Evolutionary conservation across 2,329 filamentous ascomycete genomes (phyloP), one percentile per base, ranked within the genome.

Genomic region (Trichophyton mentagrophytes): DNA sequence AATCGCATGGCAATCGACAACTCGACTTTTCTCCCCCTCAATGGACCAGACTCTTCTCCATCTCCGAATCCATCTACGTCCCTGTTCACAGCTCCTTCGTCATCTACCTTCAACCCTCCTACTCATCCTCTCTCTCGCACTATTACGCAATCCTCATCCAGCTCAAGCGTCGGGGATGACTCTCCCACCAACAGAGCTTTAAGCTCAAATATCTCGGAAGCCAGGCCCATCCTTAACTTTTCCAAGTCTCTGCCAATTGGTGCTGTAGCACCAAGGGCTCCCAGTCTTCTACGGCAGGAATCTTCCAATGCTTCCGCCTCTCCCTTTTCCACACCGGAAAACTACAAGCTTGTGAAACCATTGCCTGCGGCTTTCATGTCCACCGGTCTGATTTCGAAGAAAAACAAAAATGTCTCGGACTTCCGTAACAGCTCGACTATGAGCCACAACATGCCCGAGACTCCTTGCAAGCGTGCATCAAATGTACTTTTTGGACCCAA

Each of bases 341-440:
- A 82, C 60, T 93, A 88, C 75, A 91, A 89, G 72, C 79, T 83
- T 58, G 87, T 84, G 6, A 90, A 86, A 69, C 87, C 91, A 22
- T 81, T 88, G 61, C 86, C 88, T 36, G 85, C 88, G 46, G 90
- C 90, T 5, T 96, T 96, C 74, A 90, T 90, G 79, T 97, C 93
- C 1, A 97, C 93, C 0, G 91, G 92, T 1, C 78, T 99, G 30
- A 87, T 99, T 60, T 96, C 93, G 9, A 99, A 99, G 76, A 89
- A 95, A 73, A 95, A 93, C 69, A 86, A 89, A 61, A 86, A 89
- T 71, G 82, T 86, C 0, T 89, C 96, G 66, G 82, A 89, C 58
- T 74, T 77, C 69, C 74, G 76, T 65, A 74, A 61, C 51, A 61
- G 40, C n/a, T 64, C 72, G 59, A 78, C 77, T 25, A 76, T 76